These are phyloP conservation scores for Wickerhamiella brachini DNA, from an alignment of 805 yeast genomes.

Conservation along the genomic window DNA sequence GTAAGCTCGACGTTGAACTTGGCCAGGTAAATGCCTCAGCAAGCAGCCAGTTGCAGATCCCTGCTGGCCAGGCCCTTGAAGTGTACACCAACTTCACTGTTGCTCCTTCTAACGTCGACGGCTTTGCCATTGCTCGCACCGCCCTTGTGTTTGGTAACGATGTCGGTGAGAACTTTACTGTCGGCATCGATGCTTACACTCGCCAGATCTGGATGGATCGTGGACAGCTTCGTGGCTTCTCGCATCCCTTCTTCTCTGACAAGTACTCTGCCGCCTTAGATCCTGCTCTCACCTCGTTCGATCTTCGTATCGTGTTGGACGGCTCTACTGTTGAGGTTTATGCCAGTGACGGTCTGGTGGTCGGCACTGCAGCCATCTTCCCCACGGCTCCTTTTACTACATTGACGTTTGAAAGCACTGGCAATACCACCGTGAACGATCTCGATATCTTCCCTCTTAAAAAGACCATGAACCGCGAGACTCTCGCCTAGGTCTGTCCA, in stretches of 20 bases:
- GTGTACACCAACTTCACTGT: not conserved
- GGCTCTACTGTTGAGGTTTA: slow-evolving; percentile 11
- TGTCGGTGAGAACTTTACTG: slow-evolving; percentile 4
- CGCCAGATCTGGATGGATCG: slow-evolving; percentile 13
- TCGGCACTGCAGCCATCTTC: slow-evolving; percentile 8
- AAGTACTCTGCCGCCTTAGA: slow-evolving; percentile 9
- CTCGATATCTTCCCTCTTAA: slow-evolving; percentile 5
- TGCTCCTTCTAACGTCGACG: not conserved
- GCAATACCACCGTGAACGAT: slow-evolving; percentile 2
- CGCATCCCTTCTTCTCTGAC: slow-evolving; percentile 12
- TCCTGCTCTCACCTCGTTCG: not conserved
- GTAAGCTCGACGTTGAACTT: not conserved
- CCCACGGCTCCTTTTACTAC: slow-evolving; percentile 8
- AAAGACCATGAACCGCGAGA: slow-evolving; percentile 7
- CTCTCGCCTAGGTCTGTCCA: not conserved
- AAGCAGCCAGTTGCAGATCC: not conserved
- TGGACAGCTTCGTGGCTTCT: slow-evolving; percentile 6
- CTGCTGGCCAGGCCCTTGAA: not conserved
- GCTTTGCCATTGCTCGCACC: slow-evolving; percentile 3
- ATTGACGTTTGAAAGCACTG: not conserved
- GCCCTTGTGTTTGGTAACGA: slow-evolving; percentile 4
- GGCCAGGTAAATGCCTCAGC: not conserved
- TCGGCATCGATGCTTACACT: slow-evolving; percentile 8
- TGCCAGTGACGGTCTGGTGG: slow-evolving; percentile 11
- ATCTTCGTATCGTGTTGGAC: slow-evolving; percentile 10